phyloP scores from a whole-genome alignment of 2,329 filamentous ascomycete species.

The Epichloe bromicola region DNA sequence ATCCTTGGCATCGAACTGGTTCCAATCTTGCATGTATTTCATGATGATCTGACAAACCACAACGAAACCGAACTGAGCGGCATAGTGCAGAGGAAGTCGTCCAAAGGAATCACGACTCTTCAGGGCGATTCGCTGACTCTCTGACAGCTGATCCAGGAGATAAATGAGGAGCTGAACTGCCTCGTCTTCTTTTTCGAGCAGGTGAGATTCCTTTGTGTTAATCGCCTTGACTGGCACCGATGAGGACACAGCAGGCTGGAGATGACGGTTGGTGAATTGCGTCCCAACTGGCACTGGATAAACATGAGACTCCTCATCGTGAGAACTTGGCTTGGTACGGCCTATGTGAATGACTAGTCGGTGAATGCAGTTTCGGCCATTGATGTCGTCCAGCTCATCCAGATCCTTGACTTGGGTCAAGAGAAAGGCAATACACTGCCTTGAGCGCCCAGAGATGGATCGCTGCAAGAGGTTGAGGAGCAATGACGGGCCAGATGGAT shows the following conservation, averaged over 20 bases:
- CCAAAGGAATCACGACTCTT: constrained; percentile 63
- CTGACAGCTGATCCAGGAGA: constrained; percentile 53
- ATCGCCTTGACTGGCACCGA: constrained; percentile 45
- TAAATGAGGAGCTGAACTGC: constrained; percentile 54
- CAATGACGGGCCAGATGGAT: constrained; percentile 43
- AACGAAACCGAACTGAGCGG: constrained; percentile 87
- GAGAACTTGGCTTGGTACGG: constrained; percentile 46
- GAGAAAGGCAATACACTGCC: constrained; percentile 56
- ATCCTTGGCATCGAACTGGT: constrained; percentile 67
- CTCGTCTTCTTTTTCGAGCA: constrained; percentile 57
- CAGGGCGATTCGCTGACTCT: constrained; percentile 55
- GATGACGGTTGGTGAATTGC: constrained; percentile 55
- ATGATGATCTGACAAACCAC: constrained; percentile 83
- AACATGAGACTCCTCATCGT: constrained; percentile 39
- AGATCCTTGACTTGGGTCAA: constrained; percentile 56
- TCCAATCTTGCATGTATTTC: constrained; percentile 79
- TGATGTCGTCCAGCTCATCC: constrained; percentile 83
- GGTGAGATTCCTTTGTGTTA: constrained; percentile 53
- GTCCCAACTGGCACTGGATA: constrained; percentile 34
- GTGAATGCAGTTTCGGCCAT: constrained; percentile 86
- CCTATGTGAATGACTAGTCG: constrained; percentile 86
- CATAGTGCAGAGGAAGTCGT: constrained; percentile 80
- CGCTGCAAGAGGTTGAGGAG: constrained; percentile 70
- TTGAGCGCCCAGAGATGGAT: constrained; percentile 57
- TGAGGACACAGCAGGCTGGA: constrained; percentile 65